Base-by-base conservation (phyloP, 495 filamentous ascomycete genomes). In the Hypoxylon crocopeplum region DNA sequence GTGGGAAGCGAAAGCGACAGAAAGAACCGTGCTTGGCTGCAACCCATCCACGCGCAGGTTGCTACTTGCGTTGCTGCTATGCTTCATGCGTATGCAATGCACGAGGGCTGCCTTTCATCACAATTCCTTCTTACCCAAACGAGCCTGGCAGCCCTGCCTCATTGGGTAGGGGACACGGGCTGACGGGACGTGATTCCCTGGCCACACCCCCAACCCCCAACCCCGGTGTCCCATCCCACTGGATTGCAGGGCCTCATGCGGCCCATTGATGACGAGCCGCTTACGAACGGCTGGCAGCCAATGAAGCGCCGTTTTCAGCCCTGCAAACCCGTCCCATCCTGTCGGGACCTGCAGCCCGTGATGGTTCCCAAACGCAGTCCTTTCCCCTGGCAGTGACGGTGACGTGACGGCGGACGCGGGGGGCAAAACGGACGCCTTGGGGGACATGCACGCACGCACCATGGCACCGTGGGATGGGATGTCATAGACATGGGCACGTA, bases 41-140 rank as follows among this genome's bases (percentile, higher is more conserved):
- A 63, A 53, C 53, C 46, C 20, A 10, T 27, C 29, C 44, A 49
- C 58, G 45, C 33, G 37, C 32, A 53, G 48, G 17, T 33, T 33
- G 36, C 29, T 49, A 19, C 39, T 41, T n/a, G n/a, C n/a, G 5
- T 13, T 61, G 7, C 49, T 48, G 34, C 32, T 49, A 10, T 33
- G 19, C 19, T 36, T 13, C 21, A 15, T 17, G 15, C 61, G n/a
- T n/a, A n/a, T n/a, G n/a, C n/a, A n/a, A 64, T 19, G 39, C 54
- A 29, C 22, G 25, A n/a, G 15, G 16, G 47, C 51, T 56, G 38
- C 48, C 42, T 54, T 16, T 50, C 22, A 47, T 64, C 61, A 64
- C 61, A 59, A n/a, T 56, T 55, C 61, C 50, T 59, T 64, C 50
- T 64, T 64, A 52, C 61, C 61, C 45, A 59, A 59, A 59, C 49